These are phyloP conservation scores for Dactylis glomerata DNA, from an alignment of 176 grass and related monocot species.

Conservation along the genomic window DNA sequence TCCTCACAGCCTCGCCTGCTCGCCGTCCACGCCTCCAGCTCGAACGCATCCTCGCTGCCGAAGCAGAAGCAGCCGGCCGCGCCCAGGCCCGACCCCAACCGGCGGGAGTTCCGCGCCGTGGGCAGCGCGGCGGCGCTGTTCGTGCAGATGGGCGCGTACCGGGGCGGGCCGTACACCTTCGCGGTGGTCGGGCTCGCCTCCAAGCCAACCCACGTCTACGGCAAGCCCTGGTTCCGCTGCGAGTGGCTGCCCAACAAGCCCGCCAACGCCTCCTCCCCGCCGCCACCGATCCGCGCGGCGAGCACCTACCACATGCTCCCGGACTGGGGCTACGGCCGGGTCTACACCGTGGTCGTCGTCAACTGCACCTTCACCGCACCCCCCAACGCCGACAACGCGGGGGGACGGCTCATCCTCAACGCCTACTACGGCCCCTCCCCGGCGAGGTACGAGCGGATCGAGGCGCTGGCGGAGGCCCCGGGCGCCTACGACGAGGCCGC, in stretches of 20 bases:
- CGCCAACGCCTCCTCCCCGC: background rate
- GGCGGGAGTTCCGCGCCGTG: constrained; percentile 60
- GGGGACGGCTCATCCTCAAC: constrained; percentile 65
- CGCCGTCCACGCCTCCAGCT: background rate
- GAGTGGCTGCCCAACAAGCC: constrained; percentile 43
- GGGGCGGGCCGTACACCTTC: constrained; percentile 81
- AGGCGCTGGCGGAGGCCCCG: constrained; percentile 61
- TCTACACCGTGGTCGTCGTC: constrained; percentile 89
- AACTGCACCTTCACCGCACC: constrained; percentile 79
- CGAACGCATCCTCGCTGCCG: background rate
- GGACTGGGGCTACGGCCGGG: constrained; percentile 98
- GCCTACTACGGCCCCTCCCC: constrained; percentile 59
- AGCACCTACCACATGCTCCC: constrained; percentile 89
- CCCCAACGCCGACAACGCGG: constrained; percentile 71
- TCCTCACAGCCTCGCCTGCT: constrained; percentile 20
- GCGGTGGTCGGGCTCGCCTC: constrained; percentile 73
- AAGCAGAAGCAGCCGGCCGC: background rate
- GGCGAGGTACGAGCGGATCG: constrained; percentile 53
- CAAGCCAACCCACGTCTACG: constrained; percentile 82
- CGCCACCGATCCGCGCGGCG: constrained; percentile 33
- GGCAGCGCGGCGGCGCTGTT: constrained; percentile 86
- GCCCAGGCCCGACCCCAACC: constrained; percentile 22
- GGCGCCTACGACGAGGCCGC: constrained; percentile 59
- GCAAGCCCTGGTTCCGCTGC: constrained; percentile 81
- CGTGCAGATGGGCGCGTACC: constrained; percentile 87